A percentile compares a stretch with the other conserved stretches of the same genome.
Evolutionary conservation across 164 flowering plant genomes (phyloP).

Genomic region (Tinospora cordifolia): DNA sequence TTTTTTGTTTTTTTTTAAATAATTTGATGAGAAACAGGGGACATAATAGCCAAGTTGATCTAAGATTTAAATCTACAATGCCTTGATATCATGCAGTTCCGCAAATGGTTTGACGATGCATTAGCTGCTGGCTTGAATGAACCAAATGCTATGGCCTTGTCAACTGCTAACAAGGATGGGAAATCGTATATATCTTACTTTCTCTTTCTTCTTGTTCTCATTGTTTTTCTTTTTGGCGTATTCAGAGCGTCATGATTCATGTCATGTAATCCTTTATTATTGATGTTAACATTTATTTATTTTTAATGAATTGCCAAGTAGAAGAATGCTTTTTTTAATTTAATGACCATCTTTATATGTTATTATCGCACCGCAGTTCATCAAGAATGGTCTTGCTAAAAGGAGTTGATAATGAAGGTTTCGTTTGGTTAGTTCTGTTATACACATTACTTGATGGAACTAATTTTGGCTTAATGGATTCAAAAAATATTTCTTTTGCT

Average conservation of each 20-base stretch:
- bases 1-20: too few relatives aligned
- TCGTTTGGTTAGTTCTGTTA: slow-evolving; percentile 67
- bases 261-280: slow-evolving; percentile 2
- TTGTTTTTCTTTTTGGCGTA: background rate
- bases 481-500: background rate
- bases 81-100: slow-evolving; percentile 72
- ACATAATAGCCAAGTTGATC: background rate
- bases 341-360: background rate
- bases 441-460: background rate
- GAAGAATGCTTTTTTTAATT: background rate
- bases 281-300: background rate
- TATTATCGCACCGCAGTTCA: slow-evolving; percentile 38
- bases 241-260: background rate
- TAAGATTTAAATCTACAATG: background rate
- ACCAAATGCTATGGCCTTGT: slow-evolving; percentile 94
- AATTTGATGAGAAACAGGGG: background rate
- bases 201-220: slow-evolving; percentile 6
- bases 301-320: background rate
- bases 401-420: slow-evolving; percentile 82
- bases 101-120: slow-evolving; percentile 93
- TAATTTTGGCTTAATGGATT: background rate
- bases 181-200: slow-evolving; percentile 47
- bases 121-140: slow-evolving; percentile 67
- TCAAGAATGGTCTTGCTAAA: slow-evolving; percentile 89
- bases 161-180: slow-evolving; percentile 71